Evolutionary conservation across 2,329 filamentous ascomycete species (phyloP), one percentile per base, ranked within the genome.

Genomic region (Cytospora paraplurivora): DNA sequence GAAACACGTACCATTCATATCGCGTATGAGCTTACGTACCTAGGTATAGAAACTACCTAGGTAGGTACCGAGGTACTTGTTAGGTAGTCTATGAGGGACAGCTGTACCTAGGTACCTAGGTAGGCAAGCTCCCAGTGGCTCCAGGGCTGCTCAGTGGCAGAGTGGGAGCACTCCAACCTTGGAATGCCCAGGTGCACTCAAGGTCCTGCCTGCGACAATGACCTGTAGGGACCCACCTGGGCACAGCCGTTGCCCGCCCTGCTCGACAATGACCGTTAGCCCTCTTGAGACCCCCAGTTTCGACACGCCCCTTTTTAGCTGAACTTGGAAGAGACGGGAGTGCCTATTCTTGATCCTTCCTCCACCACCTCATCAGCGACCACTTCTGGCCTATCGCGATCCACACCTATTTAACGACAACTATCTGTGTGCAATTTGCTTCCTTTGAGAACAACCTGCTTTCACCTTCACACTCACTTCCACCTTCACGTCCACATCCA

Each of bases 281-380:
- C 32, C 53, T 41, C 38, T 47, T 7, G n/a, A 19, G 44, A 21
- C 44, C 44, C 41, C 44, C n/a, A 19, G 44, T 47, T 47, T 47
- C 44, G 44, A 47, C 44, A 47, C 21, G 44, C 58, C 64, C 62
- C 64, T 63, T 66, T 66, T 66, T 66, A 66, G 61, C 50, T 61
- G 64, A 50, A 59, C 50, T 50, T 53, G 35, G 56, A 56, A 56
- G 55, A 59, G 27, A 27, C 27, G 27, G 27, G 27, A 47, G 54
- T 56, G 56, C 61, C 54, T 38, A 50, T 57, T 62, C 62, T 62
- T 47, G 54, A 37, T 58, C 50, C 54, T 44, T 59, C 56, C 57
- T 56, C 56, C 62, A 63, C 56, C 52, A 50, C 44, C 54, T 11
- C 52, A 64, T 47, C 56, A 63, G 27, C 41, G 54, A 65, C 56